Conservation (phyloP, 306 rosid species). For the Abrus precatorius region DNA sequence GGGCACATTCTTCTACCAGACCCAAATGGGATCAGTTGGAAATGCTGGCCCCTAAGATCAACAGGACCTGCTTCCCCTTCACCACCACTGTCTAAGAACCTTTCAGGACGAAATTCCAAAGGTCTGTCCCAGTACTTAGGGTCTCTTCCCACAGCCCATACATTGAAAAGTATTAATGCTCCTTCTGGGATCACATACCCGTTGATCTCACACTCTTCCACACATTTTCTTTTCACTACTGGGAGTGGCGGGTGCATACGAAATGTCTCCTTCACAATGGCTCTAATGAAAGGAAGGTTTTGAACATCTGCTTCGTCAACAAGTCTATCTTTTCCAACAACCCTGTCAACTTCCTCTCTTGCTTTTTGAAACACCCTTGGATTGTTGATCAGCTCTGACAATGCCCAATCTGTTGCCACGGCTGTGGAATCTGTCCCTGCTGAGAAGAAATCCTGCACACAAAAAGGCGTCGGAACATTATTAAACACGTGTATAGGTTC, state of each 20-base stretch:
- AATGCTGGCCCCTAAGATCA: slow-evolving; percentile 55
- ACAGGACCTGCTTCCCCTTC: slow-evolving; percentile 1
- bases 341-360: slow-evolving; percentile 51
- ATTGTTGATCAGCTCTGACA: slow-evolving; percentile 65
- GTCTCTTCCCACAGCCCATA: slow-evolving; percentile 67
- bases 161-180: slow-evolving; percentile 53
- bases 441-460: slow-evolving; percentile 58
- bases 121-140: slow-evolving; percentile 60
- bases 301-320: slow-evolving; percentile 59
- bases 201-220: slow-evolving; percentile 46
- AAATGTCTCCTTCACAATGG: slow-evolving; percentile 60
- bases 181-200: slow-evolving; percentile 53
- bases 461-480: neutral
- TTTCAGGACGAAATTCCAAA: slow-evolving; percentile 51
- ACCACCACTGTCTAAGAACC: slow-evolving; percentile 31
- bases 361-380: slow-evolving; percentile 56
- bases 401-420: slow-evolving; percentile 51
- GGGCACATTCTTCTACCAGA: slow-evolving; percentile 70
- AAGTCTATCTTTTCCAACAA: slow-evolving; percentile 55
- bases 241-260: slow-evolving; percentile 69
- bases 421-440: slow-evolving; percentile 56
- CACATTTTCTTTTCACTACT: slow-evolving; percentile 52
- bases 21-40: slow-evolving; percentile 61
- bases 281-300: slow-evolving; percentile 64
- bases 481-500: neutral